Conservation (phyloP, 257 asterid species). For the Solanum verrucosum region DNA sequence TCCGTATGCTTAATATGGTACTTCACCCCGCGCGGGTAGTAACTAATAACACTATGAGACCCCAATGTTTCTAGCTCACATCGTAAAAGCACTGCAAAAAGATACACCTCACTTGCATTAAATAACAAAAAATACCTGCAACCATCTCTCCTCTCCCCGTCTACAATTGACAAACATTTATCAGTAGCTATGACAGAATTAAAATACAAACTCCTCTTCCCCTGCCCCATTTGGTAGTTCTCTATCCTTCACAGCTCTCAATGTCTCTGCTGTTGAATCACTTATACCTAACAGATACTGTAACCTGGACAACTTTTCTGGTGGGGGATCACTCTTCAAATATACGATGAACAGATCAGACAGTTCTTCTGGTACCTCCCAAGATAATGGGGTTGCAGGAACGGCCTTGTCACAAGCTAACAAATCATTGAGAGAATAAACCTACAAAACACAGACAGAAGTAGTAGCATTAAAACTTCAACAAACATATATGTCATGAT, state of each 20-base stretch:
- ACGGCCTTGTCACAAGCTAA: conserved; percentile 96
- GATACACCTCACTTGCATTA: background rate
- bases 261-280: conserved; percentile 61
- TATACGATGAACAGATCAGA: conserved; percentile 62
- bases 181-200: background rate
- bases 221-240: conserved; percentile 27
- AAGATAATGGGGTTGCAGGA: conserved; percentile 63
- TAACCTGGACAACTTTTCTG: conserved; percentile 59
- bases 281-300: conserved; percentile 78
- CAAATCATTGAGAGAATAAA: conserved; percentile 73
- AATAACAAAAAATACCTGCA: background rate
- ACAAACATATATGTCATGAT: background rate
- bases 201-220: conserved; percentile 72
- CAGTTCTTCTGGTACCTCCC: conserved; percentile 83
- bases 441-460: conserved; percentile 30
- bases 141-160: background rate
- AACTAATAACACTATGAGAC: background rate
- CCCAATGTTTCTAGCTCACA: background rate
- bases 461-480: background rate
- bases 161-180: background rate
- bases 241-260: conserved; percentile 40
- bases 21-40: background rate
- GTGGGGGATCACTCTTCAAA: conserved; percentile 40
- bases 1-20: background rate
- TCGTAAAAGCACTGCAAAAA: background rate